Evolutionary conservation across 2,329 filamentous ascomycete species (phyloP), one percentile per base, ranked within the genome.

Genomic region (Phaeosphaeriaceae sp.): DNA sequence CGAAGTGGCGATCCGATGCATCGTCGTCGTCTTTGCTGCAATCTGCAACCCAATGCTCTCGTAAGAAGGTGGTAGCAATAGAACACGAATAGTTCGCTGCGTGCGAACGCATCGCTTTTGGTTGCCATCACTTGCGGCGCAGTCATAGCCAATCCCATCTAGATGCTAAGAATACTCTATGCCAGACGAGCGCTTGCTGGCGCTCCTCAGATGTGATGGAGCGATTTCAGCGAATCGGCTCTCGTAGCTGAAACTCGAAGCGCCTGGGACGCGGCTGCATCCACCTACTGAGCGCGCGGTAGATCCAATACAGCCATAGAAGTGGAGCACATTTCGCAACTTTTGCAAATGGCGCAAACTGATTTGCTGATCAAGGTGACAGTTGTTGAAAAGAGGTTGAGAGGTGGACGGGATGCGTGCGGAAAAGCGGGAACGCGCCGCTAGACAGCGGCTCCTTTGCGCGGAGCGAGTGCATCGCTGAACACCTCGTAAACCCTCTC

Each of bases 91-190:
- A 43, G 67, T 69, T 69, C 68, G 67, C 66, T 57, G 52, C 24
- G 65, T 66, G 70, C 64, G 65, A 68, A 66, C 64, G 48, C 61
- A 43, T 51, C 30, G 55, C 65, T 73, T 73, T 72, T 69, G 63
- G 58, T 60, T 51, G 47, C 40, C 48, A 48, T 40, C 15, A 49
- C 47, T 60, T 72, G 62, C 50, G 70, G 70, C 70, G 55, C 65
- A 72, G 70, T 60, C 47, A 58, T 35, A 67, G 61, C 60, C 32
- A 68, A 66, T 69, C 60, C 63, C 48, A 61, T 53, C 47, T 17
- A 49, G 30, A 46, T 58, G 17, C 55, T 64, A 60, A 54, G 43
- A 60, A 56, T 50, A 48, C 24, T 17, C 53, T 54, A 54, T 10
- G 21, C 49, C 54, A 60, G 58, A 59, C 61, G 67, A 62, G 70